phyloP scores from a whole-genome alignment of 495 filamentous ascomycete genomes.

The Parmelia sp. region DNA sequence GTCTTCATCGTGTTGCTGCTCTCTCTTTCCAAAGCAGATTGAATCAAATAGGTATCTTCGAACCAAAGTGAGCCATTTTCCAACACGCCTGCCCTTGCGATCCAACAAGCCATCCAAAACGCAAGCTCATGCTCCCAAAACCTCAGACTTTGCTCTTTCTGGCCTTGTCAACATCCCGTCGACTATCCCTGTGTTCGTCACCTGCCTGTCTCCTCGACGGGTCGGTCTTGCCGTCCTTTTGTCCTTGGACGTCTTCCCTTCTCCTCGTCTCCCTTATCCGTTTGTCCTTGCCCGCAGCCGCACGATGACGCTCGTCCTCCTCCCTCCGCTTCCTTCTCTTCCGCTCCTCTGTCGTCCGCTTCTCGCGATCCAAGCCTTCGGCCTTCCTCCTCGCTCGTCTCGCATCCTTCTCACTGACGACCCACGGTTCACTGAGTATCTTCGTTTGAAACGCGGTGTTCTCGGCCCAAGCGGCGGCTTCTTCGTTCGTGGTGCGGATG shows the following conservation, averaged over 20 bases:
- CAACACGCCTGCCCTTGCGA: not conserved
- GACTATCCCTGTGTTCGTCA: not conserved
- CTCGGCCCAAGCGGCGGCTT: slow-evolving; percentile 71
- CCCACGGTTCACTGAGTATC: slow-evolving; percentile 64
- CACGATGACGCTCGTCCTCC: not conserved
- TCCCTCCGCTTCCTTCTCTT: slow-evolving; percentile 31
- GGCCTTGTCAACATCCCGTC: not conserved
- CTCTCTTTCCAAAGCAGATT: not conserved
- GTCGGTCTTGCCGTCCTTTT: not conserved
- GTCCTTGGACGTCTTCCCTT: not conserved
- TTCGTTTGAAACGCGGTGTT: slow-evolving; percentile 54
- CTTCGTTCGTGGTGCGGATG: slow-evolving; percentile 60
- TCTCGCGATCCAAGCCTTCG: slow-evolving; percentile 37
- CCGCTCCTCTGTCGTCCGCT: slow-evolving; percentile 36
- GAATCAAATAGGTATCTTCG: not conserved
- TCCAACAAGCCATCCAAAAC: not conserved
- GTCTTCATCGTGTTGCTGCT: not conserved
- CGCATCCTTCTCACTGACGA: slow-evolving; percentile 48
- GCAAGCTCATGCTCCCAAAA: not conserved
- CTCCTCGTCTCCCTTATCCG: not conserved
- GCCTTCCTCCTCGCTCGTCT: slow-evolving; percentile 47
- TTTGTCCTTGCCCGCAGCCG: not conserved
- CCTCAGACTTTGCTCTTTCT: not conserved
- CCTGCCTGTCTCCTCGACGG: not conserved
- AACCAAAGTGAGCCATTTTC: not conserved